Percentiles rank a stretch among this genome's conserved stretches.
phyloP scores from a whole-genome alignment of 306 rosid species.

The Prosopis cineraria region DNA sequence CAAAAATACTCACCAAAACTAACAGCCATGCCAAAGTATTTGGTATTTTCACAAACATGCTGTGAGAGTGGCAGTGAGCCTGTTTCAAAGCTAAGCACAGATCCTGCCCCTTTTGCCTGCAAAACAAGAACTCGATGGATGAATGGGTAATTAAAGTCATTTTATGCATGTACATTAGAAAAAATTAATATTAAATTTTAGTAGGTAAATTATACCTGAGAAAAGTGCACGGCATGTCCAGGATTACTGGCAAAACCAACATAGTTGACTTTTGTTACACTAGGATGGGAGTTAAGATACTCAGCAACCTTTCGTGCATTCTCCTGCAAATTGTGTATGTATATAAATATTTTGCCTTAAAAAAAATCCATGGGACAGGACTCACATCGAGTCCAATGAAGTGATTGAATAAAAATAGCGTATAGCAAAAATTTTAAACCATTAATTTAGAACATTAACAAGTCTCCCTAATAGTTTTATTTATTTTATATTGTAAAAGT shows the following conservation, averaged over 20 bases:
- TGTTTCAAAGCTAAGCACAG: conserved; percentile 87
- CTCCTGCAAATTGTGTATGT: no score
- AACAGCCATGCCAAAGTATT: conserved; percentile 86
- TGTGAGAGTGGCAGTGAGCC: conserved; percentile 79
- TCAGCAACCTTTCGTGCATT: no score
- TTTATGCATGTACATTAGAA: neutral
- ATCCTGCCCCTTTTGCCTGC: conserved; percentile 94
- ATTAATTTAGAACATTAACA: neutral
- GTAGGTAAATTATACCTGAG: conserved; percentile 60
- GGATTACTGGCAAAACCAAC: no score
- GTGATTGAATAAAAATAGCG: no score
- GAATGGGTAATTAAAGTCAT: conserved; percentile 10
- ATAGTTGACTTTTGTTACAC: no score
- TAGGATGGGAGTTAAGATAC: no score
- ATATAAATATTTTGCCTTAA: no score
- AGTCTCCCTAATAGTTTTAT: neutral
- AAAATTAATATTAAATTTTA: conserved; percentile 8
- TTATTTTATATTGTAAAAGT: neutral
- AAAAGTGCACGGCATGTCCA: conserved; percentile 72
- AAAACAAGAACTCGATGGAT: conserved; percentile 21
- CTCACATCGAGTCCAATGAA: no score
- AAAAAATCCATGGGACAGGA: no score
- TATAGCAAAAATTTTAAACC: no score
- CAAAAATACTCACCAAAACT: conserved; percentile 68
- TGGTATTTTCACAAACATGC: conserved; percentile 84